phyloP scores from a whole-genome alignment of 176 grass and related monocot genomes.

The Lolium rigidum region DNA sequence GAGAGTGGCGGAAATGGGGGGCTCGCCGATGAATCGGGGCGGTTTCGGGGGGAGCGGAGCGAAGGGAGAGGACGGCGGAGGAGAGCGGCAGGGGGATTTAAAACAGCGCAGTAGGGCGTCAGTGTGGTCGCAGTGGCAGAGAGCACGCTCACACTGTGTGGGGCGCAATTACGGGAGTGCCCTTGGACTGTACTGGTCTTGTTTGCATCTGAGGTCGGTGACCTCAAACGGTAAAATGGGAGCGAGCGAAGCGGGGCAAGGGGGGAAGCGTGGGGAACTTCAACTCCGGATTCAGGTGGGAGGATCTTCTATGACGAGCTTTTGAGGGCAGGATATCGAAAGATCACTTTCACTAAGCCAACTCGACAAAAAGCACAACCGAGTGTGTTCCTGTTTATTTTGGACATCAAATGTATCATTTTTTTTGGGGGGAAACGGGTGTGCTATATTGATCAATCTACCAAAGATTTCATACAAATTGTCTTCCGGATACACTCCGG shows the following conservation, averaged over 20 bases:
- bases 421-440: no score
- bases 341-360: no score
- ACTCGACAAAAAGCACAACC: no score
- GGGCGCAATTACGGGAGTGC: constrained; percentile 8
- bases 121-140: constrained; percentile 28
- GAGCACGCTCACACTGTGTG: constrained; percentile 25
- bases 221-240: constrained; percentile 66
- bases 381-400: no score
- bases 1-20: constrained; percentile 16
- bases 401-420: no score
- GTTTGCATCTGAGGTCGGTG: constrained; percentile 22
- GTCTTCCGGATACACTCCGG: no score
- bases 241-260: neutral
- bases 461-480: no score
- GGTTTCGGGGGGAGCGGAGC: neutral
- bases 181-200: constrained; percentile 9
- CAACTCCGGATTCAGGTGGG: constrained; percentile 9
- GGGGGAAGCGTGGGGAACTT: neutral
- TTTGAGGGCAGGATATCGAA: neutral
- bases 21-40: constrained; percentile 24
- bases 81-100: constrained; percentile 79
- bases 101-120: constrained; percentile 64
- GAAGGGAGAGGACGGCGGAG: constrained; percentile 26
- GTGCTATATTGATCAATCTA: no score
- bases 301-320: constrained; percentile 22